Conservation (phyloP, 139 green algal species). For the Tetraselmis chui region DNA sequence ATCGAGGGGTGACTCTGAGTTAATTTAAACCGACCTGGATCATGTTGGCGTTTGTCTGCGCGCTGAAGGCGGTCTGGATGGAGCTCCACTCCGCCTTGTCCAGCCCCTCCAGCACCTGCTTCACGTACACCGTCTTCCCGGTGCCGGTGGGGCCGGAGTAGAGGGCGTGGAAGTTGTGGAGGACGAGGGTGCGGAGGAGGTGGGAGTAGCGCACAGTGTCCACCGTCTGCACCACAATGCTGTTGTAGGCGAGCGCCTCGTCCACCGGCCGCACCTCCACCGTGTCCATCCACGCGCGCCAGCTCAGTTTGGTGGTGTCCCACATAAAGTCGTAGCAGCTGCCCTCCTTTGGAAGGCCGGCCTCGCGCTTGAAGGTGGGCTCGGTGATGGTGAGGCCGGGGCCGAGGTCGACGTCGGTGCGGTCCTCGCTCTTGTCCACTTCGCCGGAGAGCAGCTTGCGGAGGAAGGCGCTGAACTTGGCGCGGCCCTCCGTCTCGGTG, state of each 20-base stretch:
- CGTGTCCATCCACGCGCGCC: slow-evolving; percentile 61
- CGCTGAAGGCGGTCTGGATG: slow-evolving; percentile 60
- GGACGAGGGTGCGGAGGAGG: slow-evolving; percentile 34
- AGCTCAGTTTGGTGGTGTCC: slow-evolving; percentile 44
- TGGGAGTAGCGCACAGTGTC: slow-evolving; percentile 63
- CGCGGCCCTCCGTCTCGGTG: slow-evolving; percentile 46
- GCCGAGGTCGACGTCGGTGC: slow-evolving; percentile 57
- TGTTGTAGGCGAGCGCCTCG: slow-evolving; percentile 39
- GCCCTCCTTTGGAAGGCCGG: slow-evolving; percentile 32
- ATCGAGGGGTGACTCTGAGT: too few relatives aligned
- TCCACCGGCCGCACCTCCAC: slow-evolving; percentile 1
- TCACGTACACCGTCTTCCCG: slow-evolving; percentile 71
- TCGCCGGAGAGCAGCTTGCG: slow-evolving; percentile 48
- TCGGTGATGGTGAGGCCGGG: slow-evolving; percentile 48
- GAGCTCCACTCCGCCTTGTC: slow-evolving; percentile 45
- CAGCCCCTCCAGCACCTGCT: slow-evolving; percentile 27
- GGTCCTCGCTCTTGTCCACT: slow-evolving; percentile 24
- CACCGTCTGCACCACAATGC: slow-evolving; percentile 71
- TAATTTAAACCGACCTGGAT: too few relatives aligned
- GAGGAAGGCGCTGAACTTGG: slow-evolving; percentile 47
- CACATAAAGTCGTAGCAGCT: slow-evolving; percentile 68
- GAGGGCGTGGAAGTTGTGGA: slow-evolving; percentile 23
- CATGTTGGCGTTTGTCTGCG: slow-evolving; percentile 49
- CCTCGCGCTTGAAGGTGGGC: slow-evolving; percentile 33
- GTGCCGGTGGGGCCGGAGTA: slow-evolving; percentile 43